Evolutionary conservation across 2,329 filamentous ascomycete species (phyloP).

Genomic region (Fusarium tupiense): DNA sequence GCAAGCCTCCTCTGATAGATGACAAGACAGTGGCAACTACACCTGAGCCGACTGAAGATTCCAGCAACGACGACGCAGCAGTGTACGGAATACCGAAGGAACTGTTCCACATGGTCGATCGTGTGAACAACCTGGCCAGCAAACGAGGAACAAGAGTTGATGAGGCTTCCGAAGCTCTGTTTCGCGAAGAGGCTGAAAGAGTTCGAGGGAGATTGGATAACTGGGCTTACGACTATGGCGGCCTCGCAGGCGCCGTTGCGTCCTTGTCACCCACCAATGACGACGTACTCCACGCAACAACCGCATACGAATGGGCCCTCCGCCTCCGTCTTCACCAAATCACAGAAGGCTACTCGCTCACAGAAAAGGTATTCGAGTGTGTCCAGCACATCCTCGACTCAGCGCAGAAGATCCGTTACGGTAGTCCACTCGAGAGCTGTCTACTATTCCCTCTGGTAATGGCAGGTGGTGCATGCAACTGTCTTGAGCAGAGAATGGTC

Average conservation of each 20-base stretch:
- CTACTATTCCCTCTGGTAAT: background rate
- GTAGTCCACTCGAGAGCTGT: background rate
- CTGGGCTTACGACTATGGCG: constrained; percentile 10
- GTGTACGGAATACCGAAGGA: constrained; percentile 7
- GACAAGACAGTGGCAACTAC: background rate
- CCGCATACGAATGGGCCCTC: constrained; percentile 7
- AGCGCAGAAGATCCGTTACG: background rate
- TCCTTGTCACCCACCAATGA: background rate
- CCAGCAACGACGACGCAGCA: background rate
- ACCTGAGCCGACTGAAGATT: background rate
- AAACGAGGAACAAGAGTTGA: constrained; percentile 6
- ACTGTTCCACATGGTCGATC: constrained; percentile 4
- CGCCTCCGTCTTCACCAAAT: constrained; percentile 11
- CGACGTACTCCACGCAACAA: constrained; percentile 4
- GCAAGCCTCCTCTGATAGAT: constrained; percentile 1
- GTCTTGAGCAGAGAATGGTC: constrained; percentile 5
- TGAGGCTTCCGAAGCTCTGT: background rate
- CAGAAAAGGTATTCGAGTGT: background rate
- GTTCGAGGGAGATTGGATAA: background rate
- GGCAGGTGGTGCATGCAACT: constrained; percentile 1
- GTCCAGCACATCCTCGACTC: background rate
- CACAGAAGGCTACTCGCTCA: background rate
- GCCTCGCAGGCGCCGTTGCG: background rate
- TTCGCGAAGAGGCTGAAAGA: background rate
- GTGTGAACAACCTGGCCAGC: background rate